Conservation (phyloP, 192 early-diverging fungal genomes). For the Coemansia sp. region DNA sequence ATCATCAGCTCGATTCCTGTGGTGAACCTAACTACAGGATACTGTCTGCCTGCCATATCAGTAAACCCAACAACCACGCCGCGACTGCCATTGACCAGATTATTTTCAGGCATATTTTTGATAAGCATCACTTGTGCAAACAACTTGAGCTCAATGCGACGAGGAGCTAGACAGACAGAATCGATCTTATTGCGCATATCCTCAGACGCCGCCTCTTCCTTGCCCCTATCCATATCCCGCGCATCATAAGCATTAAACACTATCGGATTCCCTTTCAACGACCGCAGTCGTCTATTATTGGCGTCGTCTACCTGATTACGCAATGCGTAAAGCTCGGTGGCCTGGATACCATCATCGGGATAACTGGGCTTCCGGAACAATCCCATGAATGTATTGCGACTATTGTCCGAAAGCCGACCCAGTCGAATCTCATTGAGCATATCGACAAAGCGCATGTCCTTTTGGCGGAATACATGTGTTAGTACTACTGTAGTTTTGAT, state of each 20-base stretch:
- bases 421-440: slow-evolving; percentile 86
- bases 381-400: slow-evolving; percentile 51
- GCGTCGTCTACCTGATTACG: slow-evolving; percentile 74
- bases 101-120: slow-evolving; percentile 65
- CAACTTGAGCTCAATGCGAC: slow-evolving; percentile 64
- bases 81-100: slow-evolving; percentile 78
- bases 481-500: slow-evolving; percentile 64
- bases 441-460: slow-evolving; percentile 72
- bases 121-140: slow-evolving; percentile 87
- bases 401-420: slow-evolving; percentile 61
- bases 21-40: slow-evolving; percentile 50
- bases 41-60: slow-evolving; percentile 29
- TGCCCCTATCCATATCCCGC: slow-evolving; percentile 9
- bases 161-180: slow-evolving; percentile 43
- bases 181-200: slow-evolving; percentile 36
- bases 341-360: slow-evolving; percentile 61
- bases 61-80: slow-evolving; percentile 59
- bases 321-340: slow-evolving; percentile 73
- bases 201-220: slow-evolving; percentile 4
- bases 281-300: slow-evolving; percentile 59
- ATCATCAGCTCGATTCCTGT: slow-evolving; percentile 53
- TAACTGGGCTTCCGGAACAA: slow-evolving; percentile 58
- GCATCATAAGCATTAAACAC: slow-evolving; percentile 57
- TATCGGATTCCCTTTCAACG: slow-evolving; percentile 54
- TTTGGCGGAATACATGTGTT: slow-evolving; percentile 81